Conservation (phyloP, 768 basidiomycete genomes). For the Kwoniella dendrophila region DNA sequence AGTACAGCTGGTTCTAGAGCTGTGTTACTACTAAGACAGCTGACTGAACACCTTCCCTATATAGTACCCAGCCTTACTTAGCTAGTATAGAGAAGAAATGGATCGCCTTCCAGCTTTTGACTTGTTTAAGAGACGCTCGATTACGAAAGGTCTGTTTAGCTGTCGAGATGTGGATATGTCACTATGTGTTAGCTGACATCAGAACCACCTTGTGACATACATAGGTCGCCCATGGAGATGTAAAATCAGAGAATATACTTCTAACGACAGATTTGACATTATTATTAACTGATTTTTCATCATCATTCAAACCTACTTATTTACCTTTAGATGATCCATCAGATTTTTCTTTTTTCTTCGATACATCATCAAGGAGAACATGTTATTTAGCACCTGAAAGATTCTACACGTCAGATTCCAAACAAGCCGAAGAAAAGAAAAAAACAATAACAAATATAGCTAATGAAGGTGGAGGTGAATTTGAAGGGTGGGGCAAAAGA, state of each 20-base stretch:
- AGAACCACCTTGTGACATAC: not conserved
- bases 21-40: too few species aligned
- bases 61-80: conserved; percentile 92
- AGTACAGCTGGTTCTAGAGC: too few species aligned
- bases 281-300: conserved; percentile 90
- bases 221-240: conserved; percentile 90
- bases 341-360: conserved; percentile 97
- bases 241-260: conserved; percentile 95
- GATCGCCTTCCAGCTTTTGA: conserved; percentile 92
- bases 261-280: conserved; percentile 96
- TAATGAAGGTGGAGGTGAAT: conserved; percentile 52
- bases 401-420: conserved; percentile 80
- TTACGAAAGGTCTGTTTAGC: conserved; percentile 63
- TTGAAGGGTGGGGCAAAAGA: conserved; percentile 61
- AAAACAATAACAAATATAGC: too few species aligned
- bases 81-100: conserved; percentile 92
- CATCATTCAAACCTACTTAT: conserved; percentile 87
- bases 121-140: conserved; percentile 77
- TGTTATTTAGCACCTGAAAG: conserved; percentile 97
- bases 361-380: conserved; percentile 86
- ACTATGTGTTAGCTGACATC: not conserved
- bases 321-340: conserved; percentile 95
- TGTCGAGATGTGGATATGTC: not conserved
- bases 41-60: not conserved
- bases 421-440: conserved; percentile 70